phyloP scores from a whole-genome alignment of 1,284 basidiomycete species.

The Taiwanofungus camphoratus region DNA sequence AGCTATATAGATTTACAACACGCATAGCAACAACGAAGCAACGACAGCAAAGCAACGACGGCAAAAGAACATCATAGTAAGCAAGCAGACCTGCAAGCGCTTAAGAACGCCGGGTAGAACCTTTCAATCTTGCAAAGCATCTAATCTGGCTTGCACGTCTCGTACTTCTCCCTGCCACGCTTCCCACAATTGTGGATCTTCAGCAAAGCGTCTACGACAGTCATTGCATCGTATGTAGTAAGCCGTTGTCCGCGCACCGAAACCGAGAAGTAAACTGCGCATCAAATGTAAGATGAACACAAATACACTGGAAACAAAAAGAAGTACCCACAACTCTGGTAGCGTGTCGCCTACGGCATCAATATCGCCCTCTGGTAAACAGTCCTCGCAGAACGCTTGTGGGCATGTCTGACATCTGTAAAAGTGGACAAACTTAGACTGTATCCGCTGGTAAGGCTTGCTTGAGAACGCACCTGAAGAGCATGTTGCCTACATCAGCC shows the following conservation, averaged over 20 bases:
- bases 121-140: too few relatives aligned
- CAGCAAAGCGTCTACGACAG: conserved; percentile 32
- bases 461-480: conserved; percentile 16
- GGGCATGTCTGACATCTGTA: conserved; percentile 53
- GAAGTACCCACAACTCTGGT: conserved; percentile 47
- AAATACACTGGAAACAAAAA: neutral
- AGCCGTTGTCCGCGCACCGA: conserved; percentile 28
- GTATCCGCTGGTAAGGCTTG: too few relatives aligned
- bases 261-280: conserved; percentile 36
- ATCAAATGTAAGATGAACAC: conserved; percentile 6
- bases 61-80: too few relatives aligned
- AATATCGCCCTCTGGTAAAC: conserved; percentile 42
- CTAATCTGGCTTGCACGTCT: conserved; percentile 30
- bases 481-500: conserved; percentile 17
- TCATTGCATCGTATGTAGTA: conserved; percentile 47
- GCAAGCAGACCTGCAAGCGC: too few relatives aligned
- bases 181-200: conserved; percentile 26
- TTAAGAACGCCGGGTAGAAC: too few relatives aligned
- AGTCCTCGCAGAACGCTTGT: conserved; percentile 56
- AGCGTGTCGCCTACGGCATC: conserved; percentile 46
- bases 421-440: neutral
- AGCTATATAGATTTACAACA: too few relatives aligned
- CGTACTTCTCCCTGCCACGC: conserved; percentile 36
- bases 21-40: too few relatives aligned
- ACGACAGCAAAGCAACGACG: too few relatives aligned